Evolutionary conservation across 2,329 filamentous ascomycete species (phyloP).

Genomic region (Emmonsiellopsis sp.): DNA sequence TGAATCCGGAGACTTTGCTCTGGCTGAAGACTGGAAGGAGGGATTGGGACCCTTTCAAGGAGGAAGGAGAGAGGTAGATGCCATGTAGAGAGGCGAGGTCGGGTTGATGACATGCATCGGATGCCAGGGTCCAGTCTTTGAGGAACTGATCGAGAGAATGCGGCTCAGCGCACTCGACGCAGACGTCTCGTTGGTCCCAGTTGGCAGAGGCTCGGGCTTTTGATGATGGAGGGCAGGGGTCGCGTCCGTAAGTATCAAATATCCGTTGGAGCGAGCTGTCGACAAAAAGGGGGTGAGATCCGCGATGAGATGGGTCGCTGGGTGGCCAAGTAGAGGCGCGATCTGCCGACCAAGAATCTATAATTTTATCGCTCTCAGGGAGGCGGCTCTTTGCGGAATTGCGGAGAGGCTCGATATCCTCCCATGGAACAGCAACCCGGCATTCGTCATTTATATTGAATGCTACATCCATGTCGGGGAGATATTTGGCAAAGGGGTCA

Average conservation of each 20-base stretch:
- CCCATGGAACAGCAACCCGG: conserved; percentile 47
- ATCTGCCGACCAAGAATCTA: conserved; percentile 27
- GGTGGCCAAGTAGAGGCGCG: conserved; percentile 30
- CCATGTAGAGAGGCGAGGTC: conserved; percentile 67
- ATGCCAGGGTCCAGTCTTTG: conserved; percentile 54
- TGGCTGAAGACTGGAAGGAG: conserved; percentile 69
- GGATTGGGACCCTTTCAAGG: conserved; percentile 52
- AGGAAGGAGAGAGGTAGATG: conserved; percentile 58
- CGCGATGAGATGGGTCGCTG: conserved; percentile 26
- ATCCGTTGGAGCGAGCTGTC: conserved; percentile 33
- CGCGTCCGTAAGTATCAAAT: conserved; percentile 35
- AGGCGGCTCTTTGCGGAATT: conserved; percentile 11
- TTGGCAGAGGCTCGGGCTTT: conserved; percentile 49
- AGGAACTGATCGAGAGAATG: conserved; percentile 62
- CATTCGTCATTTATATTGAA: conserved; percentile 56
- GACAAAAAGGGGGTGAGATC: conserved; percentile 28
- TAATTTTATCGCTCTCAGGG: conserved; percentile 14
- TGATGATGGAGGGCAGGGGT: conserved; percentile 56
- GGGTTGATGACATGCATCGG: conserved; percentile 66
- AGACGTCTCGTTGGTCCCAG: conserved; percentile 58
- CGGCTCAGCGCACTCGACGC: conserved; percentile 51
- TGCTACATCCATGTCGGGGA: conserved; percentile 56
- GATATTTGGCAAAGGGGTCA: conserved; percentile 41
- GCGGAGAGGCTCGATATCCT: conserved; percentile 30
- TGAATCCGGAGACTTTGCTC: conserved; percentile 62